Evolutionary conservation across 305 asterid species (phyloP).

Genomic region (Coffea humblotiana): DNA sequence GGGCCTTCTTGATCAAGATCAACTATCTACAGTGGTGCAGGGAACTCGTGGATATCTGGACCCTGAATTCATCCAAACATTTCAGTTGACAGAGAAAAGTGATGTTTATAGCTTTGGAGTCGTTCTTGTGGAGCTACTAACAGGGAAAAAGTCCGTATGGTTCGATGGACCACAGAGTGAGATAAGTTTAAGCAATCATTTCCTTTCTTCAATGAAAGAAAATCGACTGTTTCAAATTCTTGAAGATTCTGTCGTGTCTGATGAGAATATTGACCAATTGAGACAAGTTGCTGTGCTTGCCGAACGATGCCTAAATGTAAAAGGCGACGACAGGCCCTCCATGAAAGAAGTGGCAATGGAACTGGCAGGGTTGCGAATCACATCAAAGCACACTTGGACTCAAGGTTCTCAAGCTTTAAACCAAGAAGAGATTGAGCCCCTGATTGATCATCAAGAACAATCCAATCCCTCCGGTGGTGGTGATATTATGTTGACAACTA

Average conservation of each 20-base stretch:
- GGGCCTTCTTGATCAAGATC: background rate
- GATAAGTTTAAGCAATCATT: slow-evolving; percentile 5
- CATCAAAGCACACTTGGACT: background rate
- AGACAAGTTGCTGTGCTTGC: background rate
- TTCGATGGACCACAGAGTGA: background rate
- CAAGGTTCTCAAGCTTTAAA: too few species aligned
- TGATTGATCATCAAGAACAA: too few species aligned
- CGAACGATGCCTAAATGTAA: slow-evolving; percentile 1
- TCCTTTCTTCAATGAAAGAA: background rate
- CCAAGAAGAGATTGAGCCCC: too few species aligned
- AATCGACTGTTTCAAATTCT: background rate
- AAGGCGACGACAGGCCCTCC: slow-evolving; percentile 11
- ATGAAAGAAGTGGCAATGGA: slow-evolving; percentile 19
- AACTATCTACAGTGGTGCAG: slow-evolving; percentile 3
- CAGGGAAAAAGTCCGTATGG: background rate
- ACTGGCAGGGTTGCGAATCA: background rate
- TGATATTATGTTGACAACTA: too few species aligned
- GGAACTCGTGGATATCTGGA: slow-evolving; percentile 14
- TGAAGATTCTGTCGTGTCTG: background rate
- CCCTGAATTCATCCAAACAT: slow-evolving; percentile 15
- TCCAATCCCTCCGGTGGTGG: too few species aligned
- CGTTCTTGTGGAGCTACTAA: slow-evolving; percentile 5
- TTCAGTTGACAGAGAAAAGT: slow-evolving; percentile 3
- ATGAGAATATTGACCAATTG: background rate
- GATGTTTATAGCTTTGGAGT: slow-evolving; percentile 20